A percentile compares a stretch with the other conserved stretches of the same genome.
phyloP scores from a whole-genome alignment of 164 flowering plant species.

The Hamamelis virginiana region DNA sequence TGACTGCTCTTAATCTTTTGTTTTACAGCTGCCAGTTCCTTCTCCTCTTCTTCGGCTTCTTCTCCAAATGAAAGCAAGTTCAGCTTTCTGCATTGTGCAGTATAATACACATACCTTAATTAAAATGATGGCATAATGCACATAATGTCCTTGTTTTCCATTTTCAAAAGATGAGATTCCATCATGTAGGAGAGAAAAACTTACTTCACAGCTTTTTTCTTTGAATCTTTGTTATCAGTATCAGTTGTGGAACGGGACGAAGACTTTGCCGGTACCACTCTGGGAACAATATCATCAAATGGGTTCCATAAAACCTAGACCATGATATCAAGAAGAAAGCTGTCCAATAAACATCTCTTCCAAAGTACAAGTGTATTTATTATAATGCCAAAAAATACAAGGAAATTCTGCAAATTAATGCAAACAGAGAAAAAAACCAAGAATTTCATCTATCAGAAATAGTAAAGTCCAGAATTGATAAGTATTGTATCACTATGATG shows the following conservation, averaged over 20 bases:
- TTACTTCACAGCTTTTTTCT: constrained; percentile 87
- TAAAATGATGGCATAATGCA: not conserved
- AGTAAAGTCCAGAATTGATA: too few species aligned
- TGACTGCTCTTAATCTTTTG: constrained; percentile 89
- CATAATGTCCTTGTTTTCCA: not conserved
- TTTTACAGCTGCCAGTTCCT: constrained; percentile 66
- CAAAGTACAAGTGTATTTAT: too few species aligned
- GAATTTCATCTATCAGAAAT: too few species aligned
- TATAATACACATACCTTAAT: not conserved
- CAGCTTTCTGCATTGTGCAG: constrained; percentile 59
- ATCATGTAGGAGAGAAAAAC: constrained; percentile 14
- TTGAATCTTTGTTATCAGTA: constrained; percentile 48
- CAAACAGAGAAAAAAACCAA: too few species aligned
- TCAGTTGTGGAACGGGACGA: constrained; percentile 28
- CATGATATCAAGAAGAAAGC: not conserved
- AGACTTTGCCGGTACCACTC: constrained; percentile 40
- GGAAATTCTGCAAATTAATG: too few species aligned
- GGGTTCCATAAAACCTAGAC: constrained; percentile 95
- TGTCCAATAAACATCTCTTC: not conserved
- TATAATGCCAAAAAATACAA: too few species aligned
- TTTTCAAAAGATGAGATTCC: not conserved
- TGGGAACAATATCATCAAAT: constrained; percentile 92
- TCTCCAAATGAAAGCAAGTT: constrained; percentile 97
- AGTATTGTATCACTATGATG: too few species aligned
- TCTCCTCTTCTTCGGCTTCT: constrained; percentile 98